Evolutionary conservation across 139 green algal genomes (phyloP), one percentile per base, ranked within the genome.

Genomic region (Coccomyxa sp.): DNA sequence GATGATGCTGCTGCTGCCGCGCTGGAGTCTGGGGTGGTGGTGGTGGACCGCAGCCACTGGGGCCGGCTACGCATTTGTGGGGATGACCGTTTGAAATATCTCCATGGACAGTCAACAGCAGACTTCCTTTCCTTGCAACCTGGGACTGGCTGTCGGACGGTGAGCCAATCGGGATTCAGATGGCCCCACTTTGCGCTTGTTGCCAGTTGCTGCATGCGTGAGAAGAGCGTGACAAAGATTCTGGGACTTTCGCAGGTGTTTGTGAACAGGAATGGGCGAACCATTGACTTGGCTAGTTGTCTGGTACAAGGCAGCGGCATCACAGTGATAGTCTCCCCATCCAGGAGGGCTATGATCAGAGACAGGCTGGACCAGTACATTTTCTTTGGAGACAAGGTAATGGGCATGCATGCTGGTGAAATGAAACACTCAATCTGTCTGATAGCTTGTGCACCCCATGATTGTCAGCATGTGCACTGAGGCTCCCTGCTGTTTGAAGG

Each of bases 21-120:
- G 15, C 68, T 91, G 31, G 76, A 86, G 21, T 80, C 78, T 14
- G 92, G 89, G n/a, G 88, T 87, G 23, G 91, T 88, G 18, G 60
- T 97, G 0, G 76, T 94, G n/a, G 93, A 96, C 87, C 75, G 81
- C 59, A 94, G 87, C n/a, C 90, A 97, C 85, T 96, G 92, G 90
- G 90, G 91, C 16, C 87, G 94, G 13, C 27, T 98, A 45, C 89
- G 91, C 0, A 58, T 97, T 68, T 45, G 80, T 0, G 94, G 94
- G 0, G 81, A 85, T 0, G 94, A 87, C 71, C 60, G 86, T 0
- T 58, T 91, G 16, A 71, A 82, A 0, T 93, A 97, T 67, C 82
- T 97, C 51, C 94, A 97, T 67, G 88, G 88, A 71, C 94, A 97
- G 67, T 89, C 86, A 31, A 96, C 93, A 0, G 80, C 82, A 14